A percentile compares a stretch with the other conserved stretches of the same genome.
These are phyloP conservation scores for Tricholoma sp. DNA, from an alignment of 768 basidiomycete genomes.

Conservation along the genomic window DNA sequence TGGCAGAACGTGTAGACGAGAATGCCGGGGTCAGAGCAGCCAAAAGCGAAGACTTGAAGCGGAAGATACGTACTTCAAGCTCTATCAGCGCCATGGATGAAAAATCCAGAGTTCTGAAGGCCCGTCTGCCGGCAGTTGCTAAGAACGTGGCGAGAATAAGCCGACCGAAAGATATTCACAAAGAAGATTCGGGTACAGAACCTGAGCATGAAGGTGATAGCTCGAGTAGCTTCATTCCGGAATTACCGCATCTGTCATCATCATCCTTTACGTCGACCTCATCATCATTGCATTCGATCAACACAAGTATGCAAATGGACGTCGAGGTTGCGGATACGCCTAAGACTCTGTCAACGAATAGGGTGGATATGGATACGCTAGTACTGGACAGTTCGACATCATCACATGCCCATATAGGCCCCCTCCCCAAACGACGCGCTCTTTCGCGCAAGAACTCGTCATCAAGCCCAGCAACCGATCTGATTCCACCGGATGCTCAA, in stretches of 20 bases:
- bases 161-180: constrained; percentile 10
- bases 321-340: constrained; percentile 1
- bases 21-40: constrained; percentile 16
- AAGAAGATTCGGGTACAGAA: neutral
- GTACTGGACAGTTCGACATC: neutral
- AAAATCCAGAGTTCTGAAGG: constrained; percentile 1
- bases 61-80: constrained; percentile 1
- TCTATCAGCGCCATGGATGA: neutral
- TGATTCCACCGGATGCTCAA: neutral
- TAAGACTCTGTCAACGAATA: constrained; percentile 1
- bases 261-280: constrained; percentile 6
- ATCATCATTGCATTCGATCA: neutral
- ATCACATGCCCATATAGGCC: neutral
- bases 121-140: neutral
- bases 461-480: neutral
- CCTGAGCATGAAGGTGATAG: neutral
- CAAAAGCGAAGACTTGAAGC: constrained; percentile 5
- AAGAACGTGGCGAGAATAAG: neutral
- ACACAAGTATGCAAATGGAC: neutral
- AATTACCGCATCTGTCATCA: constrained; percentile 2
- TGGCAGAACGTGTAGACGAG: constrained; percentile 30
- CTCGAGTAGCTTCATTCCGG: neutral
- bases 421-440: neutral
- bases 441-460: neutral
- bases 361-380: constrained; percentile 7